These are phyloP conservation scores for Jackrogersella minutella DNA, from an alignment of 495 filamentous ascomycete species.

Conservation along the genomic window DNA sequence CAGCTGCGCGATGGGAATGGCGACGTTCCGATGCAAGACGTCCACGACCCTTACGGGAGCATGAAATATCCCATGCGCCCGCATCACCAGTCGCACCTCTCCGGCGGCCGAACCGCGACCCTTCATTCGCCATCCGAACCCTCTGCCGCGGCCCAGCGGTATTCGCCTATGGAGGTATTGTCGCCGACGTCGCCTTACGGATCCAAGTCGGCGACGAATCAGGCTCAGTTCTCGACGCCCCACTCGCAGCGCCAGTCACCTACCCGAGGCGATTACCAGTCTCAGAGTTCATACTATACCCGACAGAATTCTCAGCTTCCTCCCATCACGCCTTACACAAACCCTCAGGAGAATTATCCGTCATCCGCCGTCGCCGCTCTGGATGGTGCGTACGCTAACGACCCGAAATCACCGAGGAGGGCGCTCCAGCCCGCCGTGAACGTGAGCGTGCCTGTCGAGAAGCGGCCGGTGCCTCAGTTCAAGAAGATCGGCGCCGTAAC, in stretches of 20 bases:
- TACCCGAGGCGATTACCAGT: slow-evolving; percentile 56
- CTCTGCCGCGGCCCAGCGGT: slow-evolving; percentile 84
- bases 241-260: slow-evolving; percentile 60
- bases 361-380: slow-evolving; percentile 72
- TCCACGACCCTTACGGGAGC: slow-evolving; percentile 78
- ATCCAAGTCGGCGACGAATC: slow-evolving; percentile 48
- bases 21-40: slow-evolving; percentile 93
- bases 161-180: slow-evolving; percentile 91
- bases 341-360: slow-evolving; percentile 69
- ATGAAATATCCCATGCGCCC: slow-evolving; percentile 81
- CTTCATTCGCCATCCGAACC: slow-evolving; percentile 75
- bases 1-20: slow-evolving; percentile 77
- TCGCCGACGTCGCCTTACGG: slow-evolving; percentile 63
- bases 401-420: slow-evolving; percentile 75
- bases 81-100: slow-evolving; percentile 67
- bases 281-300: slow-evolving; percentile 59
- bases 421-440: slow-evolving; percentile 57
- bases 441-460: slow-evolving; percentile 58
- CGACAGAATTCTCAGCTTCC: slow-evolving; percentile 68
- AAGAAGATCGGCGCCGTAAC: slow-evolving; percentile 73
- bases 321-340: slow-evolving; percentile 71
- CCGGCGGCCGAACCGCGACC: slow-evolving; percentile 52
- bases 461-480: slow-evolving; percentile 87
- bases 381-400: slow-evolving; percentile 74
- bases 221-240: slow-evolving; percentile 53